Conservation (phyloP, 805 yeast genomes). For the Isabelozyma rhagii region DNA sequence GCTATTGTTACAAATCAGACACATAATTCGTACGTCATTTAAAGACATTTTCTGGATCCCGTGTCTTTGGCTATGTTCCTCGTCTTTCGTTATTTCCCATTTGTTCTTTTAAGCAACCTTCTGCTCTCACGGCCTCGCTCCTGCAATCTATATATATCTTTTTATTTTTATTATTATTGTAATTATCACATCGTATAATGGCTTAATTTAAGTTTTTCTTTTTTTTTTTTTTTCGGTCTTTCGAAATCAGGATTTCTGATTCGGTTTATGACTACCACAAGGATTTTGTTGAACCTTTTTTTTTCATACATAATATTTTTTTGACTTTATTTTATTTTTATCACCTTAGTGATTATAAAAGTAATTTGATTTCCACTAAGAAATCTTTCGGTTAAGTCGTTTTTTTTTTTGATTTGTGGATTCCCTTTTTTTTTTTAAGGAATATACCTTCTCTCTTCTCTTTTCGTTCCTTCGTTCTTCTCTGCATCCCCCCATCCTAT, state of each 20-base stretch:
- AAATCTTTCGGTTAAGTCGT: background rate
- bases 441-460: background rate
- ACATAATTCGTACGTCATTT: background rate
- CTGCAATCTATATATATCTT: background rate
- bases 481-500: background rate
- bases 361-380: background rate
- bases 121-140: background rate
- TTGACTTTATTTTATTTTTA: background rate
- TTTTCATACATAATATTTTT: no score
- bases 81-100: no score
- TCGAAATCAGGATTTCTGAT: background rate
- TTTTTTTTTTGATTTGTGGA: background rate
- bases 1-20: background rate
- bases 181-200: background rate
- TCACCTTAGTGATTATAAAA: background rate
- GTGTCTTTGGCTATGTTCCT: background rate
- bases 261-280: background rate
- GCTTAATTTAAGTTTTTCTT: background rate
- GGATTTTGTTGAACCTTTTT: background rate
- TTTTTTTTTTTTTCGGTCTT: no score
- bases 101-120: background rate
- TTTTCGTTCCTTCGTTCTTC: background rate
- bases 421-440: background rate
- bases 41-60: no score
- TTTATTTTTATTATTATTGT: no score